A percentile compares a stretch with the other conserved stretches of the same genome.
These are phyloP conservation scores for Rhazya stricta DNA, from an alignment of 257 asterid species.

Conservation along the genomic window DNA sequence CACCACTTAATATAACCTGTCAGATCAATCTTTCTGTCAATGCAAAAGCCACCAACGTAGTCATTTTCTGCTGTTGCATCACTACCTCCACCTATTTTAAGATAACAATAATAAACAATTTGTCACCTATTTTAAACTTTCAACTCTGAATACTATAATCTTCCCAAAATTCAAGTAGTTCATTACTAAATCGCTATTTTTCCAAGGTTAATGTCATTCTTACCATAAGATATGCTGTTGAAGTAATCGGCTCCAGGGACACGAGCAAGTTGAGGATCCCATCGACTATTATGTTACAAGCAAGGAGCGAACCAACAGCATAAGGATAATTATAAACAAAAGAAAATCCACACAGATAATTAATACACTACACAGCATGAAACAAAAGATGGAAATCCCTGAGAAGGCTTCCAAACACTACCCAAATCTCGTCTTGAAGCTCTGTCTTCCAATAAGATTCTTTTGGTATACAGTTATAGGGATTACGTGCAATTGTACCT, in stretches of 20 bases:
- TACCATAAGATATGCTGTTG: slow-evolving; percentile 61
- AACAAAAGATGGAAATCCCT: slow-evolving; percentile 16
- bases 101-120: slow-evolving; percentile 20
- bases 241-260: slow-evolving; percentile 58
- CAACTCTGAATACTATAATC: background rate
- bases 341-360: slow-evolving; percentile 8
- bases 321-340: slow-evolving; percentile 9
- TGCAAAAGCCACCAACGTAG: slow-evolving; percentile 52
- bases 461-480: background rate
- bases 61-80: slow-evolving; percentile 59
- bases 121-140: slow-evolving; percentile 3
- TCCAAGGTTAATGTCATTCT: slow-evolving; percentile 22
- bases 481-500: slow-evolving; percentile 46
- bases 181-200: background rate
- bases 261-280: slow-evolving; percentile 80
- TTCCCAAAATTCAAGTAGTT: background rate
- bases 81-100: slow-evolving; percentile 50
- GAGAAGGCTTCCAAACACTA: slow-evolving; percentile 2
- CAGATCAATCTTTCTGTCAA: slow-evolving; percentile 83
- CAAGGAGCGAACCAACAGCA: slow-evolving; percentile 4
- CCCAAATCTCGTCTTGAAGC: background rate
- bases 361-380: background rate
- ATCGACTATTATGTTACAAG: slow-evolving; percentile 40
- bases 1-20: slow-evolving; percentile 95
- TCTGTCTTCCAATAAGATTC: slow-evolving; percentile 6